Base-by-base conservation (phyloP, 2,329 filamentous ascomycete species). In the Neophaeococcomyces aloes region DNA sequence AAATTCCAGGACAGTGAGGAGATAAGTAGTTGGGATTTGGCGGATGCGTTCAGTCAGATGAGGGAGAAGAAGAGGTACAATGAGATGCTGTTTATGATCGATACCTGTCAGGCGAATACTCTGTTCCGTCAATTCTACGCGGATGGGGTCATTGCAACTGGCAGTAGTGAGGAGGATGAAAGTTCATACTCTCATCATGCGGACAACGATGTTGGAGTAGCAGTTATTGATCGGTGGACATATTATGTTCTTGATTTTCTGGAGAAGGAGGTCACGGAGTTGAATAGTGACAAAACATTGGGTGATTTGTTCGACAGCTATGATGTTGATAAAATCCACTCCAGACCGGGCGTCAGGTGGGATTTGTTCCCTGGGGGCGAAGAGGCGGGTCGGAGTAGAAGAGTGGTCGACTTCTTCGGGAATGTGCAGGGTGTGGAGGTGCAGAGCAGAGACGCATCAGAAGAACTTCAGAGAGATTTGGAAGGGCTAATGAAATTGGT, bases 51-150 rank as follows among this genome's bases (percentile, higher is more conserved):
- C 62, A 87, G 93, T 65, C 89, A 98, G 70, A 98, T 98, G 91
- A 95, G 88, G 85, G 91, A 98, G 74, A 98, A 98, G 78, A 93
- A 93, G 70, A 81, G 91, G 71, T 98, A 96, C 65, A 86, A 96
- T 62, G 91, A 98, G 65, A 80, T 98, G 55, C 77, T 98, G 46
- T 98, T 98, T 71, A 98, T 98, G 91, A 98, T 98, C 65, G 91
- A 98, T 64, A 98, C 91, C 0, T 98, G 91, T 68, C 91, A 98
- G 68, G 91, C 91, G 44, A 98, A 98, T 64, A 98, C 91, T 25
- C 95, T 98, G 87, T 98, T 94, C 68, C 89, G 81, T 61, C 89
- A 94, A 57, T 86, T 98, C 59, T 98, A 98, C 70, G 94, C 87
- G 4, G 89, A 89, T 37, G 96, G 96, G 59, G 95, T 98, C 57